A percentile compares a stretch with the other conserved stretches of the same genome.
Evolutionary conservation across 768 basidiomycete genomes (phyloP).

Genomic region (Paxillus rubicundulus): DNA sequence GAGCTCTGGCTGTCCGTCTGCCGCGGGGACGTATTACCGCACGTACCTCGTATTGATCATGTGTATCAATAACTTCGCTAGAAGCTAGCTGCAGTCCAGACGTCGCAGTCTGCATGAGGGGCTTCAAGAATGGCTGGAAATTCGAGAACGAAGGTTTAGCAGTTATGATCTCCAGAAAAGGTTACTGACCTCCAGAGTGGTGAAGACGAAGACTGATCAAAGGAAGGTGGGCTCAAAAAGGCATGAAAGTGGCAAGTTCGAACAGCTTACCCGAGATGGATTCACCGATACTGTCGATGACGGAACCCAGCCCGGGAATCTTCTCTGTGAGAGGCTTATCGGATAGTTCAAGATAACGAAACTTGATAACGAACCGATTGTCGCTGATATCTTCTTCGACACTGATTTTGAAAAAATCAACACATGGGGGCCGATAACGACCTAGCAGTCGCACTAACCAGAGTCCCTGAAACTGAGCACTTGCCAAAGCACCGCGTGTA

Average conservation of each 20-base stretch:
- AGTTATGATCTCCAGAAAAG: not conserved
- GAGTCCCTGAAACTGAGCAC: constrained; percentile 83
- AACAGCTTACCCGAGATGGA: constrained; percentile 54
- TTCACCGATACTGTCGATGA: constrained; percentile 80
- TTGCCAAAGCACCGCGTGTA: constrained; percentile 82
- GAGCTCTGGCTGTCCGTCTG: not conserved
- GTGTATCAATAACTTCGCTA: constrained; percentile 72
- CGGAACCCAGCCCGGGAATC: constrained; percentile 72
- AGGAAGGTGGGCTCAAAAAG: constrained; percentile 3
- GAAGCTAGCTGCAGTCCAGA: constrained; percentile 59
- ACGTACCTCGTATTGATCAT: constrained; percentile 74
- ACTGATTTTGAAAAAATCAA: constrained; percentile 33
- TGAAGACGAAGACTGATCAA: constrained; percentile 69
- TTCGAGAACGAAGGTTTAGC: not conserved
- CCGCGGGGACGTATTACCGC: too few relatives aligned
- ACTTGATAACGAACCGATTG: constrained; percentile 50
- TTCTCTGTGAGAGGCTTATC: constrained; percentile 48
- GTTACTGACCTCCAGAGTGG: constrained; percentile 68
- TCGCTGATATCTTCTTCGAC: constrained; percentile 75
- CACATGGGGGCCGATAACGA: not conserved
- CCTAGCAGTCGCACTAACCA: constrained; percentile 33
- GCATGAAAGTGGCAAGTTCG: too few relatives aligned
- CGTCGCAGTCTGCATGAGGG: constrained; percentile 70
- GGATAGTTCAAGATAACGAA: not conserved
- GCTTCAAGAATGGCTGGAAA: constrained; percentile 75